phyloP scores from a whole-genome alignment of 1,284 basidiomycete genomes.

The Papiliotrema laurentii region DNA sequence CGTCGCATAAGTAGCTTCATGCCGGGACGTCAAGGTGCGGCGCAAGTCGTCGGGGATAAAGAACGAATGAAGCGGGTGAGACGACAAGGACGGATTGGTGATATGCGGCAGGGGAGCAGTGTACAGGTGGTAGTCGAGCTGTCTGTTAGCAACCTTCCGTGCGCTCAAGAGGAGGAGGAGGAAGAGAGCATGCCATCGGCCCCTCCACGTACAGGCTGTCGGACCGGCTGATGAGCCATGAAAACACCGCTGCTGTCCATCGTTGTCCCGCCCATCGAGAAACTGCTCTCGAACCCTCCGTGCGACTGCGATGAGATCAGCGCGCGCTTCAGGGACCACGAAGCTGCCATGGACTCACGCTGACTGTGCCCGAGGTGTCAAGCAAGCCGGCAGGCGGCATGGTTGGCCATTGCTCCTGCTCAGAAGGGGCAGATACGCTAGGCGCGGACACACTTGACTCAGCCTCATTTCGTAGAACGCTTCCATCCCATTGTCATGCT shows the following conservation, averaged over 20 bases:
- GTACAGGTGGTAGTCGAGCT: constrained; percentile 92
- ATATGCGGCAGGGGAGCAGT: constrained; percentile 59
- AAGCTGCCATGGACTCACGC: too few relatives aligned
- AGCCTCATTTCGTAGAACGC: too few relatives aligned
- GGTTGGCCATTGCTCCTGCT: constrained; percentile 42
- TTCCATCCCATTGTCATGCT: too few relatives aligned
- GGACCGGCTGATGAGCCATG: neutral
- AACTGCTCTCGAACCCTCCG: too few relatives aligned
- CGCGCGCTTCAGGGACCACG: too few relatives aligned
- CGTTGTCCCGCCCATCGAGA: too few relatives aligned
- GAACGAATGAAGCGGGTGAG: constrained; percentile 52
- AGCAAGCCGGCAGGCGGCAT: neutral
- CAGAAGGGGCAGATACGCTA: constrained; percentile 2
- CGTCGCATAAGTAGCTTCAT: constrained; percentile 63
- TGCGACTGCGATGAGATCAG: too few relatives aligned
- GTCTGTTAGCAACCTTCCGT: constrained; percentile 9
- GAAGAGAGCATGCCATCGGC: neutral
- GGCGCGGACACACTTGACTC: constrained; percentile 2
- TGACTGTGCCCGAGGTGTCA: neutral
- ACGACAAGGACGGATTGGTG: constrained; percentile 45
- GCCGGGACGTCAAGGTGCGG: constrained; percentile 72
- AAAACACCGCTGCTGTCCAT: too few relatives aligned
- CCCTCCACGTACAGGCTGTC: neutral
- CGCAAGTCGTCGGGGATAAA: constrained; percentile 71
- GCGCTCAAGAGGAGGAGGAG: too few relatives aligned